These are phyloP conservation scores for Astragalus membranaceus DNA, from an alignment of 306 rosid species.

Conservation along the genomic window DNA sequence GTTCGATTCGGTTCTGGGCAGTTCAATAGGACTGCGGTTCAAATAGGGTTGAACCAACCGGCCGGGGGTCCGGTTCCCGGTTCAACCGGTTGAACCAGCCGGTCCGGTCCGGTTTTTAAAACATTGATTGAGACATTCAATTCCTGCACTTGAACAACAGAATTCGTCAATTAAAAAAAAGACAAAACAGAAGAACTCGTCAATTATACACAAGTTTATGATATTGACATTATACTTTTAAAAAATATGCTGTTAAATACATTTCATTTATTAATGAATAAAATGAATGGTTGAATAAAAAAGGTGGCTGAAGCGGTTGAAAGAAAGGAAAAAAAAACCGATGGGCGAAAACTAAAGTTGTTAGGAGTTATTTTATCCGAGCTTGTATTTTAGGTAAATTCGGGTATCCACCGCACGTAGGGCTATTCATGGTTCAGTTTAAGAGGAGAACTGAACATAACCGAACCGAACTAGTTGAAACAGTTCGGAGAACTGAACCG, in stretches of 20 bases:
- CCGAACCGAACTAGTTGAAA: too few relatives aligned
- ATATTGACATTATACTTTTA: not conserved
- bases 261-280: not conserved
- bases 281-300: not conserved
- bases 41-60: too few relatives aligned
- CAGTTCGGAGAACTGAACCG: too few relatives aligned
- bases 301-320: slow-evolving; percentile 1
- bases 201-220: not conserved
- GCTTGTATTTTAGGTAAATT: too few relatives aligned
- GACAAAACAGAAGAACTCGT: not conserved
- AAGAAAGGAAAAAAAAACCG: not conserved
- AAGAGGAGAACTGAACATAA: too few relatives aligned
- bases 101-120: too few relatives aligned
- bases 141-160: not conserved
- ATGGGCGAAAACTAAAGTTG: slow-evolving; percentile 17
- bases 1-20: too few relatives aligned
- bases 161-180: not conserved
- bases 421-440: too few relatives aligned
- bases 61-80: too few relatives aligned
- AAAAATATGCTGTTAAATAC: not conserved
- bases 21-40: too few relatives aligned
- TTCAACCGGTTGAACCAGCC: too few relatives aligned
- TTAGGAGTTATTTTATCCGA: slow-evolving; percentile 21
- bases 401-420: too few relatives aligned
- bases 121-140: not conserved